Evolutionary conservation across 257 asterid genomes (phyloP), one percentile per base, ranked within the genome.

Genomic region (Linaria vulgaris): DNA sequence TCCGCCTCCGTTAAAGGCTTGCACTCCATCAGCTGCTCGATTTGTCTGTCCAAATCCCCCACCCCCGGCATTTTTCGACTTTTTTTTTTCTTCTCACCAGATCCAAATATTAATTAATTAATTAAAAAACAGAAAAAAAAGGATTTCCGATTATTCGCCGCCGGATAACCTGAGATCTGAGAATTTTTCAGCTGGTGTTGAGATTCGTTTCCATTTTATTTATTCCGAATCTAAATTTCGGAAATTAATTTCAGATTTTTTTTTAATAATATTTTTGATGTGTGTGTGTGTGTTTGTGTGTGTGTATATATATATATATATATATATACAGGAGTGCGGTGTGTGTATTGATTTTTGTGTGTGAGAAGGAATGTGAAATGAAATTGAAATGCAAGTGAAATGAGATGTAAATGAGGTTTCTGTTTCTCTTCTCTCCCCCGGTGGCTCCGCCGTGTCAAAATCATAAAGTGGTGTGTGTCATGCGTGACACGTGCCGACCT

Each of bases 401-500:
- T 34, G 41, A 34, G 10, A 74, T 62, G 64, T 68, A 73, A 78
- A 75, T 77, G 70, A 67, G 68, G 10, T 4, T 8, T 3, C 5
- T 4, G 1, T 1, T 3, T 34, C 10, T 34, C 37, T 3, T 34
- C 10, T 34, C 10, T 34, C 41, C 41, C 41, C 41, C 41, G 41
- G 41, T 34, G 41, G 41, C 24, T 34, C 67, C 45, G 99, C 97
- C 13, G 99, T 90, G 65, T 94, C 99, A 52, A 94, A 90, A n/a
- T 97, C 97, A 41, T n/a, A n/a, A 90, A 94, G 30, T 97, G 97
- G n/a, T 1, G 99, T 94, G 74, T 94, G 97, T 80, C 72, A 90
- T 15, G 97, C 41, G 6, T 34, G 41, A 34, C 41, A 34, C 41
- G 41, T 34, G 41, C 41, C 41, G 41, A 34, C 41, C 41, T 34